Percentiles rank a stretch among this genome's conserved stretches.
phyloP scores from a whole-genome alignment of 2,329 filamentous ascomycete species.

The Microdochium trichocladiopsis region DNA sequence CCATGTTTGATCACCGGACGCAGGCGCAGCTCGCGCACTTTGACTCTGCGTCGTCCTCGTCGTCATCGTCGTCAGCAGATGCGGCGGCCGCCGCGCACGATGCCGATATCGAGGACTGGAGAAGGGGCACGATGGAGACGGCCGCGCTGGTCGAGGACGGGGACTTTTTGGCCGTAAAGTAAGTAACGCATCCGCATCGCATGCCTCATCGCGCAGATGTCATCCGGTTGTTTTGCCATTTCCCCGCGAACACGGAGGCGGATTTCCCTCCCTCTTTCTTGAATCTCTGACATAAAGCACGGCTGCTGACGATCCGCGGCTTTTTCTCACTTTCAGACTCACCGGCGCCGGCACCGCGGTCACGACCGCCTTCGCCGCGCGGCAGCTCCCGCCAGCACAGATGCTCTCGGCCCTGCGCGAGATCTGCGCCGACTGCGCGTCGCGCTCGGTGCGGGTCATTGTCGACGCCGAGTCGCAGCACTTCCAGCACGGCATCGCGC shows the following conservation, averaged over 20 bases:
- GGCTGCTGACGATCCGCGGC: background rate
- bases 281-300: too few relatives aligned
- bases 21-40: slow-evolving; percentile 9
- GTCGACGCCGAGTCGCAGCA: slow-evolving; percentile 38
- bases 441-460: slow-evolving; percentile 30
- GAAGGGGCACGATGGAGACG: slow-evolving; percentile 21
- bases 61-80: too few relatives aligned
- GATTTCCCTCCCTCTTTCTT: too few relatives aligned
- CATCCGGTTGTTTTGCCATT: too few relatives aligned
- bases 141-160: slow-evolving; percentile 22
- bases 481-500: slow-evolving; percentile 30
- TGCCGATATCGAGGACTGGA: slow-evolving; percentile 28
- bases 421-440: slow-evolving; percentile 27
- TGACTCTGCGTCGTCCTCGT: slow-evolving; percentile 1
- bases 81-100: slow-evolving; percentile 8
- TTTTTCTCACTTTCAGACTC: slow-evolving; percentile 16
- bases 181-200: slow-evolving; percentile 5
- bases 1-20: slow-evolving; percentile 29
- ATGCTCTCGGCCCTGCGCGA: slow-evolving; percentile 34
- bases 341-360: slow-evolving; percentile 35
- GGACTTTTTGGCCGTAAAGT: slow-evolving; percentile 31
- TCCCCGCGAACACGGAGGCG: too few relatives aligned
- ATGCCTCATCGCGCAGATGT: too few relatives aligned
- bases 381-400: slow-evolving; percentile 26
- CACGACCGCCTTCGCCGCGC: slow-evolving; percentile 26